Evolutionary conservation across 495 filamentous ascomycete species (phyloP).

Genomic region (Aspergillus ostianus): DNA sequence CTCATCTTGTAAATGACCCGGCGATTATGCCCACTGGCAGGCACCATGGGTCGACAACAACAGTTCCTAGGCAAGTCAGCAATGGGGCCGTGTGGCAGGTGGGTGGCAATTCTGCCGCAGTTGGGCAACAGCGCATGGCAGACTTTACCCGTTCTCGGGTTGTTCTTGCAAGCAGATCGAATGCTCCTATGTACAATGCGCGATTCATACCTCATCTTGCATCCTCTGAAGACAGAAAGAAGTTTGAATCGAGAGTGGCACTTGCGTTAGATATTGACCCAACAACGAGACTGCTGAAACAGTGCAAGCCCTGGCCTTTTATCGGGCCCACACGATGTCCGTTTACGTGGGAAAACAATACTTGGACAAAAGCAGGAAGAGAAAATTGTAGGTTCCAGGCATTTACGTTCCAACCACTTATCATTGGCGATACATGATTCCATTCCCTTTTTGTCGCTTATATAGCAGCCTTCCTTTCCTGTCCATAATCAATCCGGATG

Average conservation of each 20-base stretch:
- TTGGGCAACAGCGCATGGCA: conserved; percentile 40
- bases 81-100: conserved; percentile 77
- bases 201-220: conserved; percentile 59
- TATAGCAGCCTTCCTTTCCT: not conserved
- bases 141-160: conserved; percentile 62
- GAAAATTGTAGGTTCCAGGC: conserved; percentile 45
- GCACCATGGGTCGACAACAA: conserved; percentile 6
- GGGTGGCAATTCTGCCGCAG: conserved; percentile 59
- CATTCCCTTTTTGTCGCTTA: not conserved
- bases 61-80: conserved; percentile 50
- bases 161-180: conserved; percentile 65
- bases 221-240: conserved; percentile 58
- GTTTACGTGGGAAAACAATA: conserved; percentile 56
- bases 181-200: conserved; percentile 71
- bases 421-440: not conserved
- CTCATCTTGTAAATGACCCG: conserved; percentile 35
- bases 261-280: conserved; percentile 81
- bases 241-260: conserved; percentile 75
- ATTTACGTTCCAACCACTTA: not conserved
- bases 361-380: conserved; percentile 54
- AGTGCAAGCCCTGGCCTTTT: conserved; percentile 20
- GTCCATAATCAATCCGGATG: no score
- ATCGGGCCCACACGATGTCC: conserved; percentile 25
- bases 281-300: conserved; percentile 55
- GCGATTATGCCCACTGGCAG: conserved; percentile 12